Evolutionary conservation across 345 rosid species (phyloP), one percentile per base, ranked within the genome.

Genomic region (Mercurialis annua): DNA sequence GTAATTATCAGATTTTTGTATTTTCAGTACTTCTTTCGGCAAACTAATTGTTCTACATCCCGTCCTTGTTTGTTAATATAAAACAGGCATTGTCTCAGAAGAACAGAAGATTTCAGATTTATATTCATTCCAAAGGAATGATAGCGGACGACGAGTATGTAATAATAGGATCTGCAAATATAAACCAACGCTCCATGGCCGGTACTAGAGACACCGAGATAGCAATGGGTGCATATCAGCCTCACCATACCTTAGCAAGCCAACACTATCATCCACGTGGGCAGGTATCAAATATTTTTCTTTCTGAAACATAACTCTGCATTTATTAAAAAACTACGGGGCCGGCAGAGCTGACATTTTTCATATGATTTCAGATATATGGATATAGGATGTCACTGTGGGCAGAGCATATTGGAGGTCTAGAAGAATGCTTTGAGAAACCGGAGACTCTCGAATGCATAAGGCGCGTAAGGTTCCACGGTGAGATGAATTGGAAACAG

Each of bases 191-290:
- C 0, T 93, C 98, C 62, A 77, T 90, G 80, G 98, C 81, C 47
- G 98, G 98, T 57, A 87, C 93, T 6, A 81, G 98, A 73, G 98
- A 93, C 80, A 88, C 97, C 26, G 98, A 93, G 73, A 93, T 93
- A 65, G 98, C 98, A 51, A 88, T 93, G 90, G 98, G 98, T 27
- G 97, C 87, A 17, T 93, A 90, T 75, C 98, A 93, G 62, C 96
- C 97, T 21, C 81, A 66, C 24, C 88, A 88, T 72, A 82, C 89
- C 50, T 73, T 83, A 76, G 85, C 90, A 52, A 87, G 53, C 65
- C 81, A 78, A 75, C 74, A 31, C 24, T 68, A 78, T 62, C 77
- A 66, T 71, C 87, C 98, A 5, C 83, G 27, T 12, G 98, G 97
- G n/a, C 89, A 87, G 92, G 98, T 89, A 71, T 36, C 69, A 65